Conservation (phyloP, 257 asterid species). For the Primulina tabacum region DNA sequence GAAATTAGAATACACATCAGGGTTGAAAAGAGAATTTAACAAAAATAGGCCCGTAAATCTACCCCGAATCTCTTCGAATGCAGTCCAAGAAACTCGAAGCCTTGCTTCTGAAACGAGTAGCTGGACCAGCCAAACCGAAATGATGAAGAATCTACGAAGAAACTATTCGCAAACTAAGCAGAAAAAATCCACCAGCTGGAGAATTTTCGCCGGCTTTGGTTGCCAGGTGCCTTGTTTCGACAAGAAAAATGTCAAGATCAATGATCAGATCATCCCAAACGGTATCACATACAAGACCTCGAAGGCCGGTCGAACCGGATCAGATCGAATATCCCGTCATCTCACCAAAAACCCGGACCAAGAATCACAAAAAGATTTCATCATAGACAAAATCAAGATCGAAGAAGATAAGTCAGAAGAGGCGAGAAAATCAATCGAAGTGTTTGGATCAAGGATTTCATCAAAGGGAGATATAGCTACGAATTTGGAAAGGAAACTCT, state of each 20-base stretch:
- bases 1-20: slow-evolving; percentile 43
- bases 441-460: slow-evolving; percentile 49
- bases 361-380: background rate
- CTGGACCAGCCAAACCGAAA: slow-evolving; percentile 45
- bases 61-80: slow-evolving; percentile 8
- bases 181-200: slow-evolving; percentile 34
- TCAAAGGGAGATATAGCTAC: slow-evolving; percentile 39
- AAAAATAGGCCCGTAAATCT: slow-evolving; percentile 13
- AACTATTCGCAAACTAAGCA: slow-evolving; percentile 33
- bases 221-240: slow-evolving; percentile 62
- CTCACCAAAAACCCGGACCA: slow-evolving; percentile 15
- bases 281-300: slow-evolving; percentile 11
- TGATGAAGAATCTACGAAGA: slow-evolving; percentile 26
- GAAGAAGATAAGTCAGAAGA: slow-evolving; percentile 23
- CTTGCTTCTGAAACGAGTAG: slow-evolving; percentile 50
- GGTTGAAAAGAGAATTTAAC: background rate
- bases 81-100: slow-evolving; percentile 40
- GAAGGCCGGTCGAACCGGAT: slow-evolving; percentile 27
- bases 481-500: slow-evolving; percentile 66
- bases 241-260: slow-evolving; percentile 37
- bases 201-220: slow-evolving; percentile 44
- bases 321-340: slow-evolving; percentile 13
- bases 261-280: slow-evolving; percentile 11
- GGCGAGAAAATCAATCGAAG: slow-evolving; percentile 55
- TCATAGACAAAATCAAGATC: slow-evolving; percentile 3